Conservation (phyloP, 495 filamentous ascomycete species). For the Penicillium paradoxum region DNA sequence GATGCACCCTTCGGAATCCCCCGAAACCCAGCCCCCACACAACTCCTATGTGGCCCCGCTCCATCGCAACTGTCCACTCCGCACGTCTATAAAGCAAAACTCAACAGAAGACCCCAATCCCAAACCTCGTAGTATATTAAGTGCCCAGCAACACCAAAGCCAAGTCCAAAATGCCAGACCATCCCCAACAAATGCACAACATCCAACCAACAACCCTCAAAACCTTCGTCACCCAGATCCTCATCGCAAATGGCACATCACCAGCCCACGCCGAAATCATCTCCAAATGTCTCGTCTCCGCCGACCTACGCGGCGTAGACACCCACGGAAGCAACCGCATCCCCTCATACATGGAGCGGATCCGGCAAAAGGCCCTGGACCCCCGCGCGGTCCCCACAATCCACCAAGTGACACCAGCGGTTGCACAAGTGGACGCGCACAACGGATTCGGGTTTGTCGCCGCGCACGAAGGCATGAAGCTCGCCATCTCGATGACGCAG, state of each 20-base stretch:
- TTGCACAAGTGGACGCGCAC: constrained; percentile 59
- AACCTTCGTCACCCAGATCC: constrained; percentile 43
- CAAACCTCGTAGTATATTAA: not conserved
- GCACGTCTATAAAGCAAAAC: not conserved
- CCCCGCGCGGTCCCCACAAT: constrained; percentile 52
- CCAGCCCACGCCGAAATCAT: constrained; percentile 51
- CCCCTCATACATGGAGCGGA: constrained; percentile 67
- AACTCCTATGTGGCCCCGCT: not conserved
- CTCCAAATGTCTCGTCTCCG: constrained; percentile 59
- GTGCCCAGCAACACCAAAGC: not conserved
- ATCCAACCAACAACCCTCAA: constrained; percentile 23
- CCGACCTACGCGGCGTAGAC: constrained; percentile 74
- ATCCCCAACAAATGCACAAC: constrained; percentile 21
- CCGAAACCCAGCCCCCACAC: not conserved
- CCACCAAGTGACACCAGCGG: constrained; percentile 58
- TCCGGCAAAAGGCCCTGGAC: constrained; percentile 61
- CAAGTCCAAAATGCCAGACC: constrained; percentile 7
- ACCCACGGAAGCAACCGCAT: constrained; percentile 74
- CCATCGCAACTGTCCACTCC: not conserved
- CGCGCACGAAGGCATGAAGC: constrained; percentile 56
- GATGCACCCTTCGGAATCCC: too few species aligned
- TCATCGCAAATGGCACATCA: constrained; percentile 55
- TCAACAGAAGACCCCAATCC: not conserved
- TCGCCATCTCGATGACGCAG: constrained; percentile 59
- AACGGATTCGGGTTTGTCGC: constrained; percentile 74